Base-by-base conservation (phyloP, 805 yeast species). In the Candida xiaguanensis region DNA sequence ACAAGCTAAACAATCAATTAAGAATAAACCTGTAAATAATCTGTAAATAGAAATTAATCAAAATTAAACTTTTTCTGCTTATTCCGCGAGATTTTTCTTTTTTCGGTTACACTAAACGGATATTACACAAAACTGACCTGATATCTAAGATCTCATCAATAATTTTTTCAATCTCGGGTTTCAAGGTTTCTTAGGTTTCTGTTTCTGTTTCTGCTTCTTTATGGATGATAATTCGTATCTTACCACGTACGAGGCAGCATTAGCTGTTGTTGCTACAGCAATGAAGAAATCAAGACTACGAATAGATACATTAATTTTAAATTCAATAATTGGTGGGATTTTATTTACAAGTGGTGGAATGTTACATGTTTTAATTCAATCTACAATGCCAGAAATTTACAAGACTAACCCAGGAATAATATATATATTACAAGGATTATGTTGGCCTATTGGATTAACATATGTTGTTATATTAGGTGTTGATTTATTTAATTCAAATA, bases 201-300 rank as follows among this genome's bases (percentile, higher is more conserved):
- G n/a, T n/a, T n/a, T n/a, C n/a, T n/a, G n/a, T n/a, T n/a, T n/a
- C n/a, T n/a, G n/a, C n/a, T n/a, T n/a, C n/a, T 20, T 16, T 16
- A 53, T 52, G 61, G 50, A 39, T 9, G 59, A 52, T 31, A 65
- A 61, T 15, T 38, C 70, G 48, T 85, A 83, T 51, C 70, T 83
- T 36, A 78, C 88, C 3, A 85, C 91, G 5, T 80, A 85, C 60
- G 95, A 85, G 51, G 80, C 91, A 2, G 93, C 93, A 0, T 59
- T 85, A 36, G 93, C 95, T 0, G 82, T 84, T 29, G 91, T 85
- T 14, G 95, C 95, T 7, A 85, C 93, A 0, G 71, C 88, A 2
- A 85, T 85, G 93, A 85, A 85, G 58, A 85, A 85, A 52, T 75
- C 90, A 3, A 70, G 95, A 57, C 69, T 83, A 20, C 71, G 78